Conservation (phyloP, 164 flowering plant genomes). For the Magnolia officinalis region DNA sequence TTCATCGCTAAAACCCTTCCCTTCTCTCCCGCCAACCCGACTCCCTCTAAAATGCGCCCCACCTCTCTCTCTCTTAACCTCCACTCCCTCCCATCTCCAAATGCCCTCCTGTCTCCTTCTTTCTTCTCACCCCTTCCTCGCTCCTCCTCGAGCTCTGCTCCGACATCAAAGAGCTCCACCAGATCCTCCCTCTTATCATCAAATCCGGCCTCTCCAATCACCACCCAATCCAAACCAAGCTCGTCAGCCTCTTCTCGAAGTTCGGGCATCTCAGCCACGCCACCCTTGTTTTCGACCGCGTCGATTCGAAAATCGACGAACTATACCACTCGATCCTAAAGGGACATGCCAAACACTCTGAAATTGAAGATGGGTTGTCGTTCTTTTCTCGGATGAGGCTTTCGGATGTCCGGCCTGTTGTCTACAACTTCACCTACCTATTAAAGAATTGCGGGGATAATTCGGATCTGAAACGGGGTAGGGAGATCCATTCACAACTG, state of each 20-base stretch:
- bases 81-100: slow-evolving; percentile 11
- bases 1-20: slow-evolving; percentile 7
- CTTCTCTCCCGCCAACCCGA: background rate
- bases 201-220: slow-evolving; percentile 52
- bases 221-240: slow-evolving; percentile 69
- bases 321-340: slow-evolving; percentile 75
- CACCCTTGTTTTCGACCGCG: slow-evolving; percentile 57
- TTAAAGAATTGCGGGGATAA: slow-evolving; percentile 66
- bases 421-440: slow-evolving; percentile 68
- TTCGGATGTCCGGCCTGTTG: slow-evolving; percentile 52
- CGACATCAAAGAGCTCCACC: slow-evolving; percentile 52
- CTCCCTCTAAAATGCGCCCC: slow-evolving; percentile 4
- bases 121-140: slow-evolving; percentile 66
- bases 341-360: slow-evolving; percentile 49
- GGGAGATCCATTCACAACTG: slow-evolving; percentile 66
- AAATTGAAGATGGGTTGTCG: slow-evolving; percentile 38
- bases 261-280: slow-evolving; percentile 54
- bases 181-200: slow-evolving; percentile 54
- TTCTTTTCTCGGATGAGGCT: slow-evolving; percentile 58
- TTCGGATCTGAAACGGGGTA: slow-evolving; percentile 51
- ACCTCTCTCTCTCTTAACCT: slow-evolving; percentile 5
- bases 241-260: slow-evolving; percentile 66
- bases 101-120: slow-evolving; percentile 14
- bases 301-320: slow-evolving; percentile 49
- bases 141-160: slow-evolving; percentile 73